A percentile compares a stretch with the other conserved stretches of the same genome.
These are phyloP conservation scores for Cafeteria roenbergensis DNA, from an alignment of 108 stramenopile species.

Conservation along the genomic window DNA sequence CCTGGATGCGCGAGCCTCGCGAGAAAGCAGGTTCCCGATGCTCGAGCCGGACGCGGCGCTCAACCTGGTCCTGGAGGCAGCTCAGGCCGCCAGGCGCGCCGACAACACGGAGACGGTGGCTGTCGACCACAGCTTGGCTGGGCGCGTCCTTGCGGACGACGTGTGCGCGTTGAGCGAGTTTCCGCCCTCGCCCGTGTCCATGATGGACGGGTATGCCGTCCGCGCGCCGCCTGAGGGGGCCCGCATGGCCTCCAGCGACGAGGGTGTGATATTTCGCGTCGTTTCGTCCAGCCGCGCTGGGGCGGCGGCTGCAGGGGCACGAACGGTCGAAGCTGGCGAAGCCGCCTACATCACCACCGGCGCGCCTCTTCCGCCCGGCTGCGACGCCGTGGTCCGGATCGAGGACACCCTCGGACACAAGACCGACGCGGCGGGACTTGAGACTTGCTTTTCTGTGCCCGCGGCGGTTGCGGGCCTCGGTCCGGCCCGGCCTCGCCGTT, in stretches of 20 bases:
- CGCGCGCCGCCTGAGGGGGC: slow-evolving; percentile 22
- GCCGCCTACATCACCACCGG: slow-evolving; percentile 45
- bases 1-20: too few species aligned
- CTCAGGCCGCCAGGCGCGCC: too few species aligned
- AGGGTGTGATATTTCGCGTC: not conserved
- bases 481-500: slow-evolving; percentile 17
- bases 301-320: not conserved
- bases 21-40: too few species aligned
- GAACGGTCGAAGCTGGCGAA: not conserved
- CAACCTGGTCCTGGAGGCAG: too few species aligned
- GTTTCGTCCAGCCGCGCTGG: not conserved
- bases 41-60: too few species aligned
- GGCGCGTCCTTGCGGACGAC: slow-evolving; percentile 10
- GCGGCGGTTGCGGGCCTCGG: not conserved
- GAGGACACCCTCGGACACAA: not conserved
- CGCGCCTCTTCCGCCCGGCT: slow-evolving; percentile 29
- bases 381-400: slow-evolving; percentile 38
- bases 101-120: too few species aligned
- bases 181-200: slow-evolving; percentile 33
- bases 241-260: not conserved
- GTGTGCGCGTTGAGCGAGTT: slow-evolving; percentile 8
- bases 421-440: not conserved
- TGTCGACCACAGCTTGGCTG: too few species aligned
- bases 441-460: not conserved
- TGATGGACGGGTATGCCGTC: slow-evolving; percentile 48